Evolutionary conservation across 2,329 filamentous ascomycete species (phyloP), one percentile per base, ranked within the genome.

Genomic region (Phyllosticta capitalensis): DNA sequence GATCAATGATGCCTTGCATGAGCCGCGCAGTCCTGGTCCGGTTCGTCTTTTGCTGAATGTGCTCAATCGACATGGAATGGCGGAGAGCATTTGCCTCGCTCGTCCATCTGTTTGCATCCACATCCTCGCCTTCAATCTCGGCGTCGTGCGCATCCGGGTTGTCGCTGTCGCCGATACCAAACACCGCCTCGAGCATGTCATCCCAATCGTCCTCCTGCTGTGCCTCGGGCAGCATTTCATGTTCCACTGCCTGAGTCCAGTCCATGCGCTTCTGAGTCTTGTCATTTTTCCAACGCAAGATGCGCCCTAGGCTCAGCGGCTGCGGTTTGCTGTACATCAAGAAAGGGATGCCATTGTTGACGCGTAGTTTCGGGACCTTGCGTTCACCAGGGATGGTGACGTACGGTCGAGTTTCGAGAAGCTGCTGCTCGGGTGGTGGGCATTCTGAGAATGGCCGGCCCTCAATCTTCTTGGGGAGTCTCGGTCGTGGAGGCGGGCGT

Each of bases 281-380:
- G 55, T 81, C 74, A 9, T 77, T 74, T n/a, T 45, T 17, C 5
- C 6, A 45, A 7, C 38, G 38, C 1, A 92, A 66, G 17, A 86
- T 77, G 9, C 80, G 74, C n/a, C 78, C 81, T 20, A 92, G 71
- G n/a, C 72, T 71, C 0, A 69, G 67, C 1, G 85, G 80, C 69
- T 91, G 86, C 4, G 85, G 84, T 69, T 87, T 88, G 63, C 75
- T 79, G 52, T 86, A 72, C 38, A 88, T 83, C 26, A 92, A 70
- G 66, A 91, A 87, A 0, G 87, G 82, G 22, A 85, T 71, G 24
- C 78, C 78, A 49, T 78, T 76, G 2, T 84, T 78, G 3, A 81
- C 78, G 30, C 80, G 74, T 1, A 90, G 67, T 1, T 74, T 73
- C 0, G 88, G 88, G 2, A 89, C 76, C 52, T 80, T 77, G 21